Base-by-base conservation (phyloP, 176 grass and related monocot species). In the Eragrostis curvula region DNA sequence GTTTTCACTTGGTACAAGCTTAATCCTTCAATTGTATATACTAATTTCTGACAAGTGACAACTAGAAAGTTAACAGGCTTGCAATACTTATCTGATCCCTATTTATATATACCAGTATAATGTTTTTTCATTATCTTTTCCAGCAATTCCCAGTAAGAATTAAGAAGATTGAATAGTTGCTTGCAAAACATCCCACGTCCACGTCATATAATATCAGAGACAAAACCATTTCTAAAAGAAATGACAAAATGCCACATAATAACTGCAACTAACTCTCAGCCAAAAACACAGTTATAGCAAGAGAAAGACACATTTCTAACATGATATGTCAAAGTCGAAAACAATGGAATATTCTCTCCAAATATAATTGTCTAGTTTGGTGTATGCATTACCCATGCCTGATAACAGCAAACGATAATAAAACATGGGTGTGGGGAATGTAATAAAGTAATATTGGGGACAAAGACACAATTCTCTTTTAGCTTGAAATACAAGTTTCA, bases 241-340 rank as follows among this genome's bases (percentile, higher is more conserved):
- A 66, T 52, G 30, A 51, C n/a, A 85, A 78, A 21, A 41, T 70
- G 30, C n/a, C n/a, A n/a, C n/a, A n/a, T n/a, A n/a, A n/a, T 8
- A 45, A 63, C 30, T 77, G 70, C 55, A 52, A 30, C 61, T 62
- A 44, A 76, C 3, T 28, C 43, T 13, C 45, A 45, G 24, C 32
- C 7, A 28, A 7, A 85, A 53, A 71, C 47, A 28, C 7, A 42
- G 8, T 13, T 32, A 75, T 40, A 72, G 15, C 28, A 30, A 79
- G n/a, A 85, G 6, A 79, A 48, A 65, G 27, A n/a, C 12, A 29
- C 9, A 51, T 36, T 3, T n/a, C 57, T 45, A 56, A 36, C 49
- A 56, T 55, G 0, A 80, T 44, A 57, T 70, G 46, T 80, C 39
- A 36, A 86, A 44, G n/a, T 69, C 5, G 21, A 44, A 56, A 36